Percentiles rank a stretch among this genome's conserved stretches.
Evolutionary conservation across 306 rosid species (phyloP).

Genomic region (Citrullus mucosospermus): DNA sequence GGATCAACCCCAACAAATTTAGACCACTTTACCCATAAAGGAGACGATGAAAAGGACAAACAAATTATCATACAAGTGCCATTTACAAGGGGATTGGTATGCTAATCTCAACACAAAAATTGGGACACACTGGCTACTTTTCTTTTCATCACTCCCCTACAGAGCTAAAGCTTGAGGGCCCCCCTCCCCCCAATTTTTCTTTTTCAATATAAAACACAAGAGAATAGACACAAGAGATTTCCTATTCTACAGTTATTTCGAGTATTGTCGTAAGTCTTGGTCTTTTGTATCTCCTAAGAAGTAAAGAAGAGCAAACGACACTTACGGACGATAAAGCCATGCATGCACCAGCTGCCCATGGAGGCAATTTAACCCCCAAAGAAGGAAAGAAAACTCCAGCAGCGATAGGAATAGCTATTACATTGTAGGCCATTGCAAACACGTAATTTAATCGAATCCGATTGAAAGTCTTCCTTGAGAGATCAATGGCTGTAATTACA

Average conservation of each 20-base stretch:
- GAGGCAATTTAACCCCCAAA: slow-evolving; percentile 63
- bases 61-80: neutral
- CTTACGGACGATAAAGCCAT: slow-evolving; percentile 94
- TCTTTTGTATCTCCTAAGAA: slow-evolving; percentile 68
- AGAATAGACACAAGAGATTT: neutral
- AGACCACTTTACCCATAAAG: neutral
- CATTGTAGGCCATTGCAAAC: slow-evolving; percentile 87
- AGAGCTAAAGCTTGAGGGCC: slow-evolving; percentile 10
- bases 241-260: slow-evolving; percentile 78
- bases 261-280: slow-evolving; percentile 71
- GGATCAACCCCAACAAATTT: neutral
- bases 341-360: slow-evolving; percentile 98
- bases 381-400: slow-evolving; percentile 77
- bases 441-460: slow-evolving; percentile 73
- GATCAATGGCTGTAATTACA: slow-evolving; percentile 92
- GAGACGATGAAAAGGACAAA: neutral
- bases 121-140: slow-evolving; percentile 12
- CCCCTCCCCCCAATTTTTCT: neutral
- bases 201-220: neutral
- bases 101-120: slow-evolving; percentile 24
- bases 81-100: slow-evolving; percentile 5
- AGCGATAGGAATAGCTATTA: slow-evolving; percentile 76
- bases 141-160: slow-evolving; percentile 15
- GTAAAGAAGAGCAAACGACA: slow-evolving; percentile 87
- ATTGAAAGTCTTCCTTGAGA: slow-evolving; percentile 73